Evolutionary conservation across 202 grass and related monocot genomes (phyloP).

Genomic region (Hordeum pubiflorum): DNA sequence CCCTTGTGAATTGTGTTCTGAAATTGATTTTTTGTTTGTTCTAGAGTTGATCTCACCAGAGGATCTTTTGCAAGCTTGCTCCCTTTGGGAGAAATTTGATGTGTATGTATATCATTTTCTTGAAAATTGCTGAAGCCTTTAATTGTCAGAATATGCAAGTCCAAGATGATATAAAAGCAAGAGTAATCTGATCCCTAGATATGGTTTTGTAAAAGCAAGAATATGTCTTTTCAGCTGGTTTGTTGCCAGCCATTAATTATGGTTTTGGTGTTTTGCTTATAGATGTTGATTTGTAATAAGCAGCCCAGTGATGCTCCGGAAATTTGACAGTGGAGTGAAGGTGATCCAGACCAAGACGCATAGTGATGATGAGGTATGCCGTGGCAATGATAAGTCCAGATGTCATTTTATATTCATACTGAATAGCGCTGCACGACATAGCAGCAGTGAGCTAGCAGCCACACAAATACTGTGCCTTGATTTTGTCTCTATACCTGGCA

Average conservation of each 20-base stretch:
- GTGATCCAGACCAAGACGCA: conserved; percentile 96
- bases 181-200: not conserved
- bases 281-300: conserved; percentile 56
- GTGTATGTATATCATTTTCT: conserved; percentile 65
- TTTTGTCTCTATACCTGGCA: not conserved
- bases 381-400: not conserved
- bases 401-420: conserved; percentile 6
- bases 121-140: conserved; percentile 22
- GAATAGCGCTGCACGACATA: not conserved
- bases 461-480: not conserved
- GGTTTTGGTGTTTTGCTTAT: conserved; percentile 55
- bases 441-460: not conserved
- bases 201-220: not conserved
- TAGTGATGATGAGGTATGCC: conserved; percentile 87
- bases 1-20: conserved; percentile 5
- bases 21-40: conserved; percentile 27
- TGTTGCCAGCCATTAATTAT: conserved; percentile 34
- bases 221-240: conserved; percentile 31
- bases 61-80: conserved; percentile 96
- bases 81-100: conserved; percentile 98
- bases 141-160: conserved; percentile 25
- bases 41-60: conserved; percentile 93
- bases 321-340: conserved; percentile 98
- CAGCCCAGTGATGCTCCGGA: conserved; percentile 92
- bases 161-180: conserved; percentile 18